A percentile compares a stretch with the other conserved stretches of the same genome.
These are phyloP conservation scores for Aspergillus cejpii DNA, from an alignment of 2,329 filamentous ascomycete species.

Conservation along the genomic window DNA sequence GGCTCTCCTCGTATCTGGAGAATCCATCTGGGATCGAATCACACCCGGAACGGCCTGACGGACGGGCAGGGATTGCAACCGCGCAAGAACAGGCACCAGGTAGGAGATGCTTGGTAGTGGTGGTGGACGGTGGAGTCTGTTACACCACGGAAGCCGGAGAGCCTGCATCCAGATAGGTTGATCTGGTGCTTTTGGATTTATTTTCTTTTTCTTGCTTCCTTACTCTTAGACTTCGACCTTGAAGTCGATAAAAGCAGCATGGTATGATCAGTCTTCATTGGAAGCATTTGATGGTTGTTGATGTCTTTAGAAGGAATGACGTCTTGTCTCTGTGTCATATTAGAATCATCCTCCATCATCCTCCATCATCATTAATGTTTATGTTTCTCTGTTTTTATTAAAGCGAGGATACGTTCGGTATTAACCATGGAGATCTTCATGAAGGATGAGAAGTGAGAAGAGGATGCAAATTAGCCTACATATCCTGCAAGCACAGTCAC, in stretches of 20 bases:
- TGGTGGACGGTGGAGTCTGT: constrained; percentile 2
- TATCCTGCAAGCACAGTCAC: constrained; percentile 9
- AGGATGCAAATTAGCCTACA: not conserved
- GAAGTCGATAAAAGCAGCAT: not conserved
- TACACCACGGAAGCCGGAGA: constrained; percentile 6
- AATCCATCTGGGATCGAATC: constrained; percentile 22
- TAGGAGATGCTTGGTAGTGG: not conserved
- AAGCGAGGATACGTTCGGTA: no score
- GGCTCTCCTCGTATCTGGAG: constrained; percentile 24
- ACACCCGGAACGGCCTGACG: not conserved
- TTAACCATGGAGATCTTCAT: not conserved
- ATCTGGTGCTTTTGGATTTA: not conserved
- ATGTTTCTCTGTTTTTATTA: no score
- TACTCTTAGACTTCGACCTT: not conserved
- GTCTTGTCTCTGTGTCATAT: not conserved
- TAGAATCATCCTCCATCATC: not conserved
- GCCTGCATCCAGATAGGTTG: constrained; percentile 11
- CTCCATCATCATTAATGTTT: no score
- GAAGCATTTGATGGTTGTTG: no score
- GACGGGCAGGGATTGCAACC: not conserved
- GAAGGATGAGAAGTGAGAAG: not conserved
- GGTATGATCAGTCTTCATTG: not conserved
- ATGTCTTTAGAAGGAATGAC: no score
- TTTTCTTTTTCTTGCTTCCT: no score
- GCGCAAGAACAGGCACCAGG: constrained; percentile 5